Percentiles rank a stretch among this genome's conserved stretches.
Conservation (phyloP, 495 filamentous ascomycete species). For the Letharia columbiana region DNA sequence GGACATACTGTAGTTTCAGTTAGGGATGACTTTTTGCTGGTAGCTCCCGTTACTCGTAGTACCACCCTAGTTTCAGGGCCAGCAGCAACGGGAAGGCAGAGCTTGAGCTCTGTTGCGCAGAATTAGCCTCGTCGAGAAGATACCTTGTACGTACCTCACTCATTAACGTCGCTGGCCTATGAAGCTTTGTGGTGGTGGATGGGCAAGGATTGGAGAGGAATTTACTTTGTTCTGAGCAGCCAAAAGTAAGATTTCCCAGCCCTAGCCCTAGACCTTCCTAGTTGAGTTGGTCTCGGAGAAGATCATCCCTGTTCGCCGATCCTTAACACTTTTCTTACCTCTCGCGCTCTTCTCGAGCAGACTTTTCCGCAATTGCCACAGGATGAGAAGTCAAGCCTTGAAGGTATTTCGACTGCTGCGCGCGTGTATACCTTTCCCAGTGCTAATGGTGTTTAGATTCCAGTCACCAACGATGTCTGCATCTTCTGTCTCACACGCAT, state of each 20-base stretch:
- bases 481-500: conserved; percentile 23
- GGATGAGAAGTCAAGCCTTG: conserved; percentile 13
- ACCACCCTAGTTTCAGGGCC: too few species aligned
- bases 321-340: not conserved
- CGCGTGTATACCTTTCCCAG: not conserved
- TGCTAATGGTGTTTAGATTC: conserved; percentile 10
- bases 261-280: not conserved
- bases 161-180: too few species aligned
- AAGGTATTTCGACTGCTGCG: not conserved
- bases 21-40: too few species aligned
- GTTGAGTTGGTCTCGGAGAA: not conserved
- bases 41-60: too few species aligned
- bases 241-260: not conserved
- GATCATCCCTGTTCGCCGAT: not conserved
- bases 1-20: too few species aligned
- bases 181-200: too few species aligned
- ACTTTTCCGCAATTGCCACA: not conserved
- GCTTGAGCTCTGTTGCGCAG: too few species aligned
- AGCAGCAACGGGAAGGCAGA: too few species aligned
- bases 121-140: too few species aligned
- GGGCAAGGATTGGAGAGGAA: too few species aligned
- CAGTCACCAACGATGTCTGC: conserved; percentile 21
- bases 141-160: too few species aligned
- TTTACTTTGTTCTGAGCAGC: too few species aligned
- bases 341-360: not conserved